These are phyloP conservation scores for Lolium perenne DNA, from an alignment of 176 grass and related monocot genomes.

Conservation along the genomic window DNA sequence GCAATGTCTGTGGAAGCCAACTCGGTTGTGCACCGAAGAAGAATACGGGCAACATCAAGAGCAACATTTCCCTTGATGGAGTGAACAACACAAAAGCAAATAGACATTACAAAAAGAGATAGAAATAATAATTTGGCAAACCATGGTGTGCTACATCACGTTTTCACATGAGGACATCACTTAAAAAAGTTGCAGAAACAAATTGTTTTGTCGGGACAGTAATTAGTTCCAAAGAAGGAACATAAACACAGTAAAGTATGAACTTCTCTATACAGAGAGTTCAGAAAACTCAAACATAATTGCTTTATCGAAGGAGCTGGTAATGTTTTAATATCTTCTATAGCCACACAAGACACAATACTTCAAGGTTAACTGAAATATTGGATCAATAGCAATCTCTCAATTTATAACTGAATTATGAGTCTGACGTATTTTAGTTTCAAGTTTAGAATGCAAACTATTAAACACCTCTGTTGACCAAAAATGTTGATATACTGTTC, in stretches of 20 bases:
- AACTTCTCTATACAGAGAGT: slow-evolving; percentile 29
- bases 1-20: slow-evolving; percentile 89
- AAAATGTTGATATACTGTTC: slow-evolving; percentile 6
- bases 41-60: slow-evolving; percentile 90
- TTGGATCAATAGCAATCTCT: slow-evolving; percentile 9
- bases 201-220: neutral
- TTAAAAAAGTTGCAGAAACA: slow-evolving; percentile 14
- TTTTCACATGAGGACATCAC: neutral
- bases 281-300: neutral
- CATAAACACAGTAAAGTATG: neutral
- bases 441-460: neutral
- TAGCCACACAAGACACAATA: neutral
- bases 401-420: neutral
- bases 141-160: neutral
- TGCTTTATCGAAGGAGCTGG: neutral
- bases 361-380: neutral
- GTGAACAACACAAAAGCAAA: slow-evolving; percentile 16
- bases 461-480: neutral
- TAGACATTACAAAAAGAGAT: neutral
- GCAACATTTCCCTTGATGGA: slow-evolving; percentile 89
- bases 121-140: neutral
- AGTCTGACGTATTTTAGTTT: neutral
- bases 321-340: slow-evolving; percentile 11
- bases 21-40: slow-evolving; percentile 68
- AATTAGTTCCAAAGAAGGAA: neutral